These are phyloP conservation scores for Penicillium daleae DNA, from an alignment of 495 filamentous ascomycete species.

Conservation along the genomic window DNA sequence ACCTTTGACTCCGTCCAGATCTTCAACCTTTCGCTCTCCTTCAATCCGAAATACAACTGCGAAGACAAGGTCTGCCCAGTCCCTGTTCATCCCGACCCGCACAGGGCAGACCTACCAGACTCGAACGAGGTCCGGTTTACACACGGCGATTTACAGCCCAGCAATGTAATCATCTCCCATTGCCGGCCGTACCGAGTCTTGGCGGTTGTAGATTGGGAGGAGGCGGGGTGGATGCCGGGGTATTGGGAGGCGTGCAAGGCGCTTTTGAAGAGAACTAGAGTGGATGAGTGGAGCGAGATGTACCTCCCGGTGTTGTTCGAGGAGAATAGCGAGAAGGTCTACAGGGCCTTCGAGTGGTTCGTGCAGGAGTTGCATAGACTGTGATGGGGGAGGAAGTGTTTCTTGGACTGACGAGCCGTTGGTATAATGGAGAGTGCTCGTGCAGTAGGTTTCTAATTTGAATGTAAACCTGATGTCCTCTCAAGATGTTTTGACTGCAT, in stretches of 20 bases:
- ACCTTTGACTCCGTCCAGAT: no score
- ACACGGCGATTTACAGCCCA: not conserved
- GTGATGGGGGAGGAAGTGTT: no score
- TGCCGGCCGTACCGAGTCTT: not conserved
- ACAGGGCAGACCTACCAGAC: not conserved
- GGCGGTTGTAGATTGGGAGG: not conserved
- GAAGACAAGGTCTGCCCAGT: no score
- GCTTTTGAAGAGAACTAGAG: not conserved
- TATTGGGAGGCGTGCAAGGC: not conserved
- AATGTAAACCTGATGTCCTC: no score
- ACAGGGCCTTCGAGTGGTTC: not conserved
- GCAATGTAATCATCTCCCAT: not conserved
- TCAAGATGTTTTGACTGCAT: no score
- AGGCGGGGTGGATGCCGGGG: not conserved
- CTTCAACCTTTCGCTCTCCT: no score
- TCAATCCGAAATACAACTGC: no score
- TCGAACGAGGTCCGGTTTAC: not conserved
- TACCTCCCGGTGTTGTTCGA: not conserved
- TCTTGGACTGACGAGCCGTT: no score
- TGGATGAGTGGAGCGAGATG: not conserved
- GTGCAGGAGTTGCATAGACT: not conserved
- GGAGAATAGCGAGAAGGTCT: not conserved
- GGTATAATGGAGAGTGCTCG: no score
- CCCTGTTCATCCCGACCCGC: not conserved
- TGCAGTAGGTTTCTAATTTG: no score